Percentiles rank a stretch among this genome's conserved stretches.
Conservation (phyloP, 192 early-diverging fungal species). For the Pecoramyces ruminantium region DNA sequence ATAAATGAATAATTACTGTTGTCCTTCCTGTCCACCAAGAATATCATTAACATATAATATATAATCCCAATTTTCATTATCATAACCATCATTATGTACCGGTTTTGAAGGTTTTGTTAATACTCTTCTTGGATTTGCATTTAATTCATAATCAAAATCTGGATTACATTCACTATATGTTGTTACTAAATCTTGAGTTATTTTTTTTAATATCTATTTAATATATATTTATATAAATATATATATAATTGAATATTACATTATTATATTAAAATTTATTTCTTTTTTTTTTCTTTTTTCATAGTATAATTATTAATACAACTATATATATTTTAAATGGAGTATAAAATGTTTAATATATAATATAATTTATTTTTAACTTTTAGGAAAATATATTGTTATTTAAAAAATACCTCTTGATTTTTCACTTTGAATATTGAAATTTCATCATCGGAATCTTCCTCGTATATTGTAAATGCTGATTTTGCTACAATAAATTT, state of each 20-base stretch:
- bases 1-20: conserved; percentile 28
- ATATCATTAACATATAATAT: conserved; percentile 94
- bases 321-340: no score
- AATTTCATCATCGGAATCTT: neutral
- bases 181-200: conserved; percentile 25
- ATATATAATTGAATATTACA: no score
- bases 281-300: no score
- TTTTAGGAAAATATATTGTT: no score
- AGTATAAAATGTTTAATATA: no score
- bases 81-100: conserved; percentile 72
- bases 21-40: conserved; percentile 73
- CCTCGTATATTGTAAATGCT: neutral
- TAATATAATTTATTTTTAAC: no score
- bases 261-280: no score
- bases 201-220: neutral
- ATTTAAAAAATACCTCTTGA: neutral
- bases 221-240: no score
- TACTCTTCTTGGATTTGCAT: conserved; percentile 69
- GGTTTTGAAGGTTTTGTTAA: conserved; percentile 88
- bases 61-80: conserved; percentile 93
- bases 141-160: conserved; percentile 57
- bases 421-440: neutral
- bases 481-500: no score
- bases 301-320: no score
- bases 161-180: conserved; percentile 64